Evolutionary conservation across 495 filamentous ascomycete species (phyloP), one percentile per base, ranked within the genome.

Genomic region (Evansstolkia leycettana): DNA sequence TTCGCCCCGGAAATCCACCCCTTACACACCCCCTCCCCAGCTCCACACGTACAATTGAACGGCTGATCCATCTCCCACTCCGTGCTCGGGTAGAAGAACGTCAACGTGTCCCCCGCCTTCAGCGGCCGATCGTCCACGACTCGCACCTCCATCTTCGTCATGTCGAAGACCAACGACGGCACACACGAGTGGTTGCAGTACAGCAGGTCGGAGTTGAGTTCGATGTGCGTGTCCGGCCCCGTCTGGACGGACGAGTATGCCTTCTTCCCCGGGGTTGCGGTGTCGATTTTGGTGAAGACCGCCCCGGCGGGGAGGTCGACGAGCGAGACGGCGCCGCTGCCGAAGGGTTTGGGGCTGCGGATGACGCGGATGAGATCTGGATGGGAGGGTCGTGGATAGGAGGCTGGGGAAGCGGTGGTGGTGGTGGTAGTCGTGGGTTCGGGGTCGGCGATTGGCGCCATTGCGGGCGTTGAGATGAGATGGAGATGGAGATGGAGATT

Each of bases 71-170:
- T 84, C 38, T 68, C 47, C 76, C 77, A 86, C 55, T 86, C 81
- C 3, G 78, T 78, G 36, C 71, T 78, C 5, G 81, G 81, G 50
- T 86, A 86, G 60, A 86, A 86, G 65, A 82, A 84, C 37, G 80
- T 84, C 28, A 84, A 53, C 37, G 75, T 70, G 34, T 84, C 73
- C 23, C 78, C 80, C 1, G 43, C 48, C 32, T 66, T 54, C 43
- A 65, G 34, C 17, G 82, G 62, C 24, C 70, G 69, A 12, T 67
- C 57, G 9, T 70, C 70, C 2, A 57, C 55, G 0, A 73, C 80
- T 11, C 80, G 62, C 45, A 85, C 62, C 44, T 72, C 69, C 59
- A 74, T 67, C 42, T 63, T 64, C 28, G 49, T 50, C 63, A 76
- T 84, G 54, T 85, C 80, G 51, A 85, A 84, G 36, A 76, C 66